Base-by-base conservation (phyloP, 331 rosid genomes). In the Ulmus americana region DNA sequence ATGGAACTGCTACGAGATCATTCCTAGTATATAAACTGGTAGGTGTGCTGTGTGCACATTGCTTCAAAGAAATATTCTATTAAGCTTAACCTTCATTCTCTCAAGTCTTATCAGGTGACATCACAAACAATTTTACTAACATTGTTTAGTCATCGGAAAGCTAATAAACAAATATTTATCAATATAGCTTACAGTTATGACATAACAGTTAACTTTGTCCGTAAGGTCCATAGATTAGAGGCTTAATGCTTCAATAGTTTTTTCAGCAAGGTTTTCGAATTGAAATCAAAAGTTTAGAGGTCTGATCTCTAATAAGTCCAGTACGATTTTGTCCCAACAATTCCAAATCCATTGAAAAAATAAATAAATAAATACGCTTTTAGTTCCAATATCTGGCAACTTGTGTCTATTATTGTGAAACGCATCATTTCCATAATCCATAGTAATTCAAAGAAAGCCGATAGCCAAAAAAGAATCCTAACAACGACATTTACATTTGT, bases 221-320 rank as follows among this genome's bases (percentile, higher is more conserved):
- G 2, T 11, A 56, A 6, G 44, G 15, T 11, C 14, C 35, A 10
- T 28, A 28, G 35, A 28, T 11, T 3, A 11, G 39, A 55, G 5
- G 44, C 50, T 14, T 48, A 10, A 4, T 12, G 15, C 41, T 45
- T 61, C 16, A 45, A 2, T 13, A 12, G 13, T 13, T 13, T 13
- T 49, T 6, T 38, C 3, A 5, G n/a, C 22, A 7, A 14, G 38
- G n/a, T 13, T 18, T 22, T 49, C 10, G 0, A 63, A 12, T 39
- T 39, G 1, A 28, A 38, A n/a, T 63, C 45, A 63, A 35, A 7
- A 63, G 52, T 39, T 10, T 20, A 9, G 40, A 65, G 70, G 38
- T 51, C 70, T 45, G 7, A 54, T 15, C 56, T 65, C 45, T 40
- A 41, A 15, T 18, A 52, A 63, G 7, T 16, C 53, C 40, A 49